Evolutionary conservation across 768 basidiomycete genomes (phyloP).

Genomic region (Lyophyllum semitale): DNA sequence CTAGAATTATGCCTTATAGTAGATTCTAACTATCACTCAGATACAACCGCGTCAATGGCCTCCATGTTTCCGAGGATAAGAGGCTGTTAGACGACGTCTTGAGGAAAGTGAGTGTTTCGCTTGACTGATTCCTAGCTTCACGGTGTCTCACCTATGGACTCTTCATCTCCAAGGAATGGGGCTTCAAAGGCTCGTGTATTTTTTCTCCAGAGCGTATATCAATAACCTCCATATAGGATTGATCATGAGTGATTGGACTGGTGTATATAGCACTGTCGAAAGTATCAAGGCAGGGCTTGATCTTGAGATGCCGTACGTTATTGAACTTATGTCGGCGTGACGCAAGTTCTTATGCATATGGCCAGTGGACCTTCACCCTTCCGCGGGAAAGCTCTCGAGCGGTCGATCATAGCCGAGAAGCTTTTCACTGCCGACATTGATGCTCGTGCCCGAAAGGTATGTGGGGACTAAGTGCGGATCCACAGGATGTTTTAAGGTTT

Average conservation of each 20-base stretch:
- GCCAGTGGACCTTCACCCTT: slow-evolving; percentile 46
- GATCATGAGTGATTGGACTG: slow-evolving; percentile 64
- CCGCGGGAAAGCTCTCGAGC: slow-evolving; percentile 46
- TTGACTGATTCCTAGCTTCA: not conserved
- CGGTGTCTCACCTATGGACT: no score
- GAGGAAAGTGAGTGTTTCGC: slow-evolving; percentile 34
- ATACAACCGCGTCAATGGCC: slow-evolving; percentile 63
- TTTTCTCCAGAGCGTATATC: not conserved
- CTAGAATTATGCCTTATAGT: not conserved
- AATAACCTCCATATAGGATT: slow-evolving; percentile 29
- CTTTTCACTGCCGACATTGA: slow-evolving; percentile 43
- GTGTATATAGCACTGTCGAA: slow-evolving; percentile 47
- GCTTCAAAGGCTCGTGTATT: slow-evolving; percentile 43
- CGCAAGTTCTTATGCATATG: not conserved
- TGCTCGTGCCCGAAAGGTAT: slow-evolving; percentile 36
- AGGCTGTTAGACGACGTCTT: slow-evolving; percentile 53
- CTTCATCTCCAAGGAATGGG: slow-evolving; percentile 52
- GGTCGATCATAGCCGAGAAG: slow-evolving; percentile 44
- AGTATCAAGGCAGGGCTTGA: slow-evolving; percentile 65
- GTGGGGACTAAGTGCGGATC: not conserved
- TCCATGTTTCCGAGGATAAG: slow-evolving; percentile 58
- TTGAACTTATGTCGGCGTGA: slow-evolving; percentile 38
- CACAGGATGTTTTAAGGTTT: not conserved
- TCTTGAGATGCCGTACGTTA: slow-evolving; percentile 59
- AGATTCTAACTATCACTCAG: slow-evolving; percentile 21